phyloP scores from a whole-genome alignment of 768 basidiomycete species.

The Suillus occidentalis region DNA sequence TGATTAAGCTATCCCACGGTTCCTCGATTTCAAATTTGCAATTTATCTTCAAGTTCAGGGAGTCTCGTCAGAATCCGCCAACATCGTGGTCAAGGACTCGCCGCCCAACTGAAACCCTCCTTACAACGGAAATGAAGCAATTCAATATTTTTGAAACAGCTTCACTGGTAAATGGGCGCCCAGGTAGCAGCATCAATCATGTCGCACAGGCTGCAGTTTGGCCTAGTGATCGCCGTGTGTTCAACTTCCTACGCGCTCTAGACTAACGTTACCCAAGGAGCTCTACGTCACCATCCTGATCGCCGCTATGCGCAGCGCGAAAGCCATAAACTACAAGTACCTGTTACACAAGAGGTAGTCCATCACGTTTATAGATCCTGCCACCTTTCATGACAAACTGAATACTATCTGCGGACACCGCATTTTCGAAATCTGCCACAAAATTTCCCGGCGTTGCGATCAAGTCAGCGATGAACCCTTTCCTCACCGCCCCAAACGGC shows the following conservation, averaged over 20 bases:
- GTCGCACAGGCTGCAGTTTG: background rate
- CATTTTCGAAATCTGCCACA: slow-evolving; percentile 40
- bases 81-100: background rate
- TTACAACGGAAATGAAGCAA: background rate
- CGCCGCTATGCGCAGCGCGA: background rate
- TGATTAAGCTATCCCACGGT: slow-evolving; percentile 27
- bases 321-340: background rate
- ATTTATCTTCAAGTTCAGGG: no score
- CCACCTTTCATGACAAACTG: slow-evolving; percentile 63
- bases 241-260: background rate
- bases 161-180: background rate
- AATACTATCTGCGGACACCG: slow-evolving; percentile 47
- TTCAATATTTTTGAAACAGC: background rate
- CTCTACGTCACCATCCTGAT: background rate
- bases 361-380: slow-evolving; percentile 42
- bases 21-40: background rate
- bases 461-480: slow-evolving; percentile 57
- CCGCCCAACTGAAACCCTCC: background rate
- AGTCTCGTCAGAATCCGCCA: background rate
- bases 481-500: slow-evolving; percentile 52
- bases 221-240: background rate
- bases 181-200: background rate
- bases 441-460: slow-evolving; percentile 40
- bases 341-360: slow-evolving; percentile 19
- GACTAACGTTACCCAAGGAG: background rate